Conservation (phyloP, 164 flowering plant genomes). For the Saururus chinensis region DNA sequence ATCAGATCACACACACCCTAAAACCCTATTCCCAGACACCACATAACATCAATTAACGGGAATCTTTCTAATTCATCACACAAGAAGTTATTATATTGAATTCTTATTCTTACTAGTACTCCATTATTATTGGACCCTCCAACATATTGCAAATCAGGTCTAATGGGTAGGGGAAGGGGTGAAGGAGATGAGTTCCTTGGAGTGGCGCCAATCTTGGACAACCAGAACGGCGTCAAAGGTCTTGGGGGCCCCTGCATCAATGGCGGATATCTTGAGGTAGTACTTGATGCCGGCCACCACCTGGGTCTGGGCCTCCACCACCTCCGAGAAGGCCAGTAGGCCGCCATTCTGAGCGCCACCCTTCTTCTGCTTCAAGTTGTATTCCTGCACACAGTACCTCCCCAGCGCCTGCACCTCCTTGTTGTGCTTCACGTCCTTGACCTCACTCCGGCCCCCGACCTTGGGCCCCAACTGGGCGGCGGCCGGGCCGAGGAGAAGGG, state of each 20-base stretch:
- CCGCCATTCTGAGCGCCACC: background rate
- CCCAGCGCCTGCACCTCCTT: constrained; percentile 68
- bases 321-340: constrained; percentile 22
- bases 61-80: no score
- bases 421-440: constrained; percentile 38
- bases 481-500: background rate
- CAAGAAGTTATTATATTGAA: no score
- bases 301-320: constrained; percentile 45
- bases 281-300: constrained; percentile 60
- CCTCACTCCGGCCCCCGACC: constrained; percentile 33
- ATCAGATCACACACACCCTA: no score
- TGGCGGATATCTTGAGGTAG: constrained; percentile 24
- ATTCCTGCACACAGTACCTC: constrained; percentile 46
- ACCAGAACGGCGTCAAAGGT: constrained; percentile 44
- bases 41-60: no score
- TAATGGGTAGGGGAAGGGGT: background rate
- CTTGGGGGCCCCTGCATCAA: constrained; percentile 12
- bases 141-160: background rate
- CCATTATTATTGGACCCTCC: no score
- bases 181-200: constrained; percentile 32
- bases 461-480: background rate
- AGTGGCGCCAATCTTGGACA: constrained; percentile 36
- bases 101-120: no score
- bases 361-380: constrained; percentile 18
- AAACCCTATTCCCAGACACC: no score